These are phyloP conservation scores for Geum urbanum DNA, from an alignment of 306 rosid species.

Conservation along the genomic window DNA sequence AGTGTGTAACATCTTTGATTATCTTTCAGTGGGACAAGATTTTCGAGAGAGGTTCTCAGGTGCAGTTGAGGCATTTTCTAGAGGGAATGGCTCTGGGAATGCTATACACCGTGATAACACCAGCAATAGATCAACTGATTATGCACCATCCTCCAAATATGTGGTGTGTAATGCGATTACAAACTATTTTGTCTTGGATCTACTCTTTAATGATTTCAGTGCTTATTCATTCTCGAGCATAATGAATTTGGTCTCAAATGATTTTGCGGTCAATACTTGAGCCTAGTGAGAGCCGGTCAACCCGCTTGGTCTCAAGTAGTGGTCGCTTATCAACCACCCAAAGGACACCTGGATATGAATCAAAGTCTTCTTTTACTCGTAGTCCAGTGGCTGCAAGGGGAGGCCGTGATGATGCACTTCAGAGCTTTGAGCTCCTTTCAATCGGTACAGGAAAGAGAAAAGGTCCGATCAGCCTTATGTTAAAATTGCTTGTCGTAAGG, in stretches of 20 bases:
- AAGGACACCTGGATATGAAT: conserved; percentile 68
- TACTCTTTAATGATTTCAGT: background rate
- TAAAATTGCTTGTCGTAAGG: conserved; percentile 28
- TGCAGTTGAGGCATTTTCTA: conserved; percentile 83
- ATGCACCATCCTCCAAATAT: conserved; percentile 71
- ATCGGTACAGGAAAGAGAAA: conserved; percentile 90
- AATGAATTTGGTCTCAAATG: background rate
- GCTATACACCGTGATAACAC: conserved; percentile 66
- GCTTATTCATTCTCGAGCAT: background rate
- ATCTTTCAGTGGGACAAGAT: conserved; percentile 59
- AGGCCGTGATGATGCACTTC: conserved; percentile 70
- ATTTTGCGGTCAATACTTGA: conserved; percentile 17
- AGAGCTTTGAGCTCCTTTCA: conserved; percentile 91
- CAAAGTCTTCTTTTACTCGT: conserved; percentile 67
- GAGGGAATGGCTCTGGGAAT: conserved; percentile 71
- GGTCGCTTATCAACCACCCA: conserved; percentile 81
- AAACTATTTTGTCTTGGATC: background rate
- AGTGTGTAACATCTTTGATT: background rate
- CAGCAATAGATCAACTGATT: conserved; percentile 68
- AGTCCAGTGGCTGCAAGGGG: conserved; percentile 44
- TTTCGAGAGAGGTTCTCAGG: conserved; percentile 73
- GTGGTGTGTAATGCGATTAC: conserved; percentile 50
- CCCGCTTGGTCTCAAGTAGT: conserved; percentile 73
- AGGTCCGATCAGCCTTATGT: conserved; percentile 16
- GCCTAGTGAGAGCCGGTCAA: conserved; percentile 65